Evolutionary conservation across 768 basidiomycete genomes (phyloP), one percentile per base, ranked within the genome.

Genomic region (Suillus variegatus): DNA sequence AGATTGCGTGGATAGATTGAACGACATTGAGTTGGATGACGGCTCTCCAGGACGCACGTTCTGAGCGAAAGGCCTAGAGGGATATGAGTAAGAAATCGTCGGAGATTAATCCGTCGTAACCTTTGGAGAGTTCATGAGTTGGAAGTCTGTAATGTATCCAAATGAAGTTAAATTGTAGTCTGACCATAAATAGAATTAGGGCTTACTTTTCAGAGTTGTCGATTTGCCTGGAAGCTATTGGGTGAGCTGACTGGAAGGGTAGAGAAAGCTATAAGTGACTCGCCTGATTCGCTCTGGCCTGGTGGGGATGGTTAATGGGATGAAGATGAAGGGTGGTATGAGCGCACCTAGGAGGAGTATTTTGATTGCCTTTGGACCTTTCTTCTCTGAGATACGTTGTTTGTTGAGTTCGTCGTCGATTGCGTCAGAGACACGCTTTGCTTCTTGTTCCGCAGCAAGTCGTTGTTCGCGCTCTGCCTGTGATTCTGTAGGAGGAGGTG

Each of bases 201-300:
- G 9, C 90, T 78, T 77, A 92, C 91, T 92, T 73, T 92, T 82
- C 41, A 93, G 81, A 1, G 92, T 93, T 1, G 91, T 93, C 0
- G 90, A 92, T 79, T 92, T 93, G 66, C 90, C 91, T 92, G 65
- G 9, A 35, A 61, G 38, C 20, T n/a, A 28, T 38, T 32, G 36
- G 47, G 20, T 61, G 32, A 28, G 47, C 28, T 58, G 55, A 57
- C 32, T 32, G 32, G 56, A 35, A n/a, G 22, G 28, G 70, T 61
- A n/a, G 65, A 61, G 64, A 41, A 63, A 46, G 60, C 38, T 9
- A 65, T 8, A 44, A 55, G 47, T 7, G 25, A 77, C 88, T 68
- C 74, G 88, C 91, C 91, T 8, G 88, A 91, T 80, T 94, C 92
- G 78, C 89, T 91, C 81, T 93, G 92, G 8, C 92, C 92, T 88